Conservation (phyloP, 1,284 basidiomycete species). For the Inonotus hispidus region DNA sequence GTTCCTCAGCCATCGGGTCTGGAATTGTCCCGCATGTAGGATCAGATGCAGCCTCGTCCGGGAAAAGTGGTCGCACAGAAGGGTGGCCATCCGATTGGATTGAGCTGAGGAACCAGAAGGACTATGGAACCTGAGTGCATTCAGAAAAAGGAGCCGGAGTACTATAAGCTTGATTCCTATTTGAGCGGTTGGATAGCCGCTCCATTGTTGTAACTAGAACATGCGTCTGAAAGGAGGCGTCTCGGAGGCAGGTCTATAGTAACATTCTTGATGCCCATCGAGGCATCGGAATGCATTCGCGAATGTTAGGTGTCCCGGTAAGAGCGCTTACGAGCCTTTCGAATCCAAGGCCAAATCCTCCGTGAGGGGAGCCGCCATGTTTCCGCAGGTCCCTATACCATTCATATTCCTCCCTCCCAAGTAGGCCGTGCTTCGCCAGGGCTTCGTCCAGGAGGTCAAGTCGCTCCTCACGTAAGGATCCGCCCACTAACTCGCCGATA, state of each 20-base stretch:
- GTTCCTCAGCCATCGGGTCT: no score
- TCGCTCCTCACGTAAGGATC: constrained; percentile 86
- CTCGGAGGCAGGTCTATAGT: constrained; percentile 32
- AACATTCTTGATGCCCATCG: constrained; percentile 80
- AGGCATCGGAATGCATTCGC: constrained; percentile 88
- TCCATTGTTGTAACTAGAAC: no score
- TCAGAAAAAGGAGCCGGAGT: no score
- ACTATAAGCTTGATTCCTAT: no score
- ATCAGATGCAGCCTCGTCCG: no score
- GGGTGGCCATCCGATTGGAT: no score
- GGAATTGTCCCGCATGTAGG: no score
- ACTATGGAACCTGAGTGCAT: no score
- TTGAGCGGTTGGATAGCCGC: no score
- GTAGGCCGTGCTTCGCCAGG: constrained; percentile 42
- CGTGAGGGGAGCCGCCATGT: constrained; percentile 83
- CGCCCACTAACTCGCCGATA: constrained; percentile 89
- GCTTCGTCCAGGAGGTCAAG: constrained; percentile 46
- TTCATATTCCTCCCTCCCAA: constrained; percentile 54
- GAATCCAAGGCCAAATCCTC: constrained; percentile 91
- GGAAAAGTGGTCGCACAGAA: no score
- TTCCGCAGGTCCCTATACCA: constrained; percentile 86
- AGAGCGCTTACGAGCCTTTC: constrained; percentile 84
- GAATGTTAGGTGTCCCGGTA: constrained; percentile 77
- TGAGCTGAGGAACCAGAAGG: no score
- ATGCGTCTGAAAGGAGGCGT: no score